Evolutionary conservation across 495 filamentous ascomycete species (phyloP).

Genomic region (Podospora anserina): DNA sequence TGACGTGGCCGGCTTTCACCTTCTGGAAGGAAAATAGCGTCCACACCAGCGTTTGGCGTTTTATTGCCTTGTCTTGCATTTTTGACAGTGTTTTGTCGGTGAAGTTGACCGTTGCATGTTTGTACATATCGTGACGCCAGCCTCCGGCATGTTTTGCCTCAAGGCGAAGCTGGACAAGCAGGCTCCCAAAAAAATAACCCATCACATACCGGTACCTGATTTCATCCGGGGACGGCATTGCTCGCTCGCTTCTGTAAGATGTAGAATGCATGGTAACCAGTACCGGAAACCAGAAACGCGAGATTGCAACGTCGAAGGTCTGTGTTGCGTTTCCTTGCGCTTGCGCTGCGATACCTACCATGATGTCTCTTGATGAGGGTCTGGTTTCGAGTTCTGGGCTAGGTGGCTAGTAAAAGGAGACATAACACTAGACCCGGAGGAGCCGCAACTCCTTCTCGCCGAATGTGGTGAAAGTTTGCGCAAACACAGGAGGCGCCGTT

Average conservation of each 20-base stretch:
- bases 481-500: background rate
- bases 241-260: background rate
- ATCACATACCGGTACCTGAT: background rate
- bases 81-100: background rate
- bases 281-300: background rate
- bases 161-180: background rate
- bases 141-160: background rate
- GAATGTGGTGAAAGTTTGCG: background rate
- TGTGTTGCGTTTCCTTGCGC: background rate
- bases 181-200: background rate
- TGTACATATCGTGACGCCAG: background rate
- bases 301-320: background rate
- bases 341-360: background rate
- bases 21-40: background rate
- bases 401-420: background rate
- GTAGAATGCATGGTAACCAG: background rate
- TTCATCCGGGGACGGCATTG: background rate
- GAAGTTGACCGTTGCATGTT: background rate
- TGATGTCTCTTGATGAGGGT: background rate
- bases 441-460: background rate
- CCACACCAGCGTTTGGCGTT: background rate
- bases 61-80: background rate
- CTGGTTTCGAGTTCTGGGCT: background rate
- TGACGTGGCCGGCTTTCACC: background rate
- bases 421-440: background rate